Base-by-base conservation (phyloP, 805 yeast genomes). In the Suhomyces canberraensis region DNA sequence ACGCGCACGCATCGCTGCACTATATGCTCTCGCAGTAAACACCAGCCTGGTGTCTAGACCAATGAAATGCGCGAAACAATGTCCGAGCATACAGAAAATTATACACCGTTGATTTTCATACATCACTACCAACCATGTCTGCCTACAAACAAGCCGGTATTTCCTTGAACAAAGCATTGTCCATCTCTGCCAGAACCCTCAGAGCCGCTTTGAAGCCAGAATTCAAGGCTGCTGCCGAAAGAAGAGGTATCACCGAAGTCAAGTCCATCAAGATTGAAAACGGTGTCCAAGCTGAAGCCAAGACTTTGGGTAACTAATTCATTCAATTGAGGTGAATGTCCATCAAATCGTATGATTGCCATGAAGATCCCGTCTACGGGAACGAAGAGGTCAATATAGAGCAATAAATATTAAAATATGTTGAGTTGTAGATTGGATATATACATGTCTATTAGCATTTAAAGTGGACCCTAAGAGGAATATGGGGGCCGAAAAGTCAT, bases 141-240 rank as follows among this genome's bases (percentile, higher is more conserved):
- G 69, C 72, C 56, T 64, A 65, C 64, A 66, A 68, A 57, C 73
- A 68, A 68, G 73, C 73, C 37, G 73, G 73, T 42, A 67, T 68
- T 40, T 59, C 72, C 49, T 79, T 84, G 73, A 87, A 86, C 84
- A 85, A 82, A 65, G 91, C 91, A 69, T 75, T 90, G 65, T 78
- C 95, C 50, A 76, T 91, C 59, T 86, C 96, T 58, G 95, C 96
- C 58, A 80, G 80, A 63, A 78, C 95, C 45, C 78, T 88, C 52
- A 88, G 97, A 73, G 73, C 75, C 54, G 82, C 96, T 35, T 78
- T 91, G 62, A 91, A 91, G 75, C 80, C 89, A 47, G 96, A 90
- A 57, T 64, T 78, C 60, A 85, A 84, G 64, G 84, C 78, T 46
- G 76, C 72, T 44, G 84, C 83, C 49, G 77, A 79, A 56, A 77